Evolutionary conservation across 2,329 filamentous ascomycete species (phyloP).

Genomic region (Coleophoma crateriformis): DNA sequence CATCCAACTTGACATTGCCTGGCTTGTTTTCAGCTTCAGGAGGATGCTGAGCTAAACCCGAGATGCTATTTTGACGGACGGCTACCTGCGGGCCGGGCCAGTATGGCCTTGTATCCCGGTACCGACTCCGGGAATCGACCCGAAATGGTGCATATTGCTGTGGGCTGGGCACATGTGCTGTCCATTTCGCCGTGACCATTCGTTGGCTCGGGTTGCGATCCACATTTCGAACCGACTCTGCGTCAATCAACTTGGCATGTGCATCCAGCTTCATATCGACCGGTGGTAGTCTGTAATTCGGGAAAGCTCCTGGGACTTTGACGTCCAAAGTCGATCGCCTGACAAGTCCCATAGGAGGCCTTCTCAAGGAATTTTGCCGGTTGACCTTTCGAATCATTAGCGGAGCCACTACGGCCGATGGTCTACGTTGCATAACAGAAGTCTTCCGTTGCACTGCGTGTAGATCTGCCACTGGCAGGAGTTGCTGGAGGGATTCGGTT

Average conservation of each 20-base stretch:
- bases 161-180: not conserved
- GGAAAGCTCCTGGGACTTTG: slow-evolving; percentile 12
- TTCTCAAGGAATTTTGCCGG: not conserved
- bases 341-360: slow-evolving; percentile 2
- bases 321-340: slow-evolving; percentile 11
- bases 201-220: not conserved
- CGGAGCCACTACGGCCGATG: slow-evolving; percentile 7
- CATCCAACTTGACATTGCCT: not conserved
- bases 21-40: slow-evolving; percentile 4
- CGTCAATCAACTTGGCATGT: slow-evolving; percentile 14
- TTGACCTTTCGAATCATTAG: slow-evolving; percentile 3
- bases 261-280: slow-evolving; percentile 13
- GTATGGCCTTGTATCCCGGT: not conserved
- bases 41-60: not conserved
- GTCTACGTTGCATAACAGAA: slow-evolving; percentile 6
- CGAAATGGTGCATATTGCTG: not conserved
- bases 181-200: not conserved
- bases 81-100: slow-evolving; percentile 1
- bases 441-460: not conserved
- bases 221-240: not conserved
- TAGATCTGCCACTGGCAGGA: slow-evolving; percentile 12
- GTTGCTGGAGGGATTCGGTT: slow-evolving; percentile 12
- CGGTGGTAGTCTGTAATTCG: slow-evolving; percentile 7
- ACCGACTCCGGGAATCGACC: not conserved
- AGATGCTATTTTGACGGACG: not conserved